Base-by-base conservation (phyloP, 2,329 filamentous ascomycete genomes). In the Colletotrichum filicis region DNA sequence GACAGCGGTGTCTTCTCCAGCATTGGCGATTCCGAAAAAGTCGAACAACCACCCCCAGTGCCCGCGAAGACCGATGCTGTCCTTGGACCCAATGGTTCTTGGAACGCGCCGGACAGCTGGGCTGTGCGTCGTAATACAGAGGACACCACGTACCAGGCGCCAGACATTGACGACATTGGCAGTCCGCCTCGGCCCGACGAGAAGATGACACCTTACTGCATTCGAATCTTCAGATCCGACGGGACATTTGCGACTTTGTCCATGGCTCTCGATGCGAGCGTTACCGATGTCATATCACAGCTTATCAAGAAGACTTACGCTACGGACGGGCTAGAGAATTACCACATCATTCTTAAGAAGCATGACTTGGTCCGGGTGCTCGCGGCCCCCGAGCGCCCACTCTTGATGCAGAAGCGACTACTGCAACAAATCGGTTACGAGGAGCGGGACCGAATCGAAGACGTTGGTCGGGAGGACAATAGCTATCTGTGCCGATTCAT, bases 101-200 rank as follows among this genome's bases (percentile, higher is more conserved):
- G 96, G 96, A 94, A 97, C 81, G 95, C 95, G 4, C 96, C 97
- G 1, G 96, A 98, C 81, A 98, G 95, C 80, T 99, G 97, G 97
- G 95, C 94, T 63, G 96, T 98, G 30, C 94, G 94, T 76, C 92
- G 91, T 73, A 87, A 87, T 57, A 90, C 89, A 8, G 92, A 95
- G 76, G 93, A 94, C 67, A 89, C 88, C 74, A 85, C 87, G n/a
- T 79, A 80, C 76, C 88, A 86, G 76, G 84, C 80, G 5, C 84
- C 87, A 1, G 93, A 95, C 69, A 85, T 89, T 16, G 93, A 95
- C 74, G 93, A 96, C 67, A 85, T 88, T 32, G 92, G 90, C 59
- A 89, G 90, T 63, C 88, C 91, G n/a, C 87, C 90, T 7, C 90
- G 90, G 62, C 89, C 92, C 2, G 93, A 96, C 68, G 93, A 96